A percentile compares a stretch with the other conserved stretches of the same genome.
Evolutionary conservation across 148 eudicot species (phyloP).

Genomic region (Rhododendron mucronatum): DNA sequence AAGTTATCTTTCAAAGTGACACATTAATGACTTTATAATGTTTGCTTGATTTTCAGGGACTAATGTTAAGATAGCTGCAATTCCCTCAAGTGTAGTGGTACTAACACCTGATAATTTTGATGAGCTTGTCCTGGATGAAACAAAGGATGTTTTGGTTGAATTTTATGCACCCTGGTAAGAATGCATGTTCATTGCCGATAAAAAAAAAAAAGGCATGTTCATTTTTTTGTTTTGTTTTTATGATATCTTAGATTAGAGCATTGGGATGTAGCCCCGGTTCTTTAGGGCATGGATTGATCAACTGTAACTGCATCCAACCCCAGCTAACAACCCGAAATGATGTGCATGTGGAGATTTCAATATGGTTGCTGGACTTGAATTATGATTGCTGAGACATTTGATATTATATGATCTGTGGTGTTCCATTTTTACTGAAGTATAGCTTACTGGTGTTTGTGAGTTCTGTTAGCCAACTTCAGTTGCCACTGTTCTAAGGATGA

Average conservation of each 20-base stretch:
- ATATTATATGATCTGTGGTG: not conserved
- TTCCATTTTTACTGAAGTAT: not conserved
- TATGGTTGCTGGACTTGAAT: not conserved
- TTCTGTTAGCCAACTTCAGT: not conserved
- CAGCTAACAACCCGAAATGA: not conserved
- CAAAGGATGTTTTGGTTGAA: slow-evolving; percentile 86
- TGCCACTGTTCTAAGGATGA: not conserved
- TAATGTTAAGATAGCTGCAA: slow-evolving; percentile 76
- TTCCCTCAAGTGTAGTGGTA: slow-evolving; percentile 74
- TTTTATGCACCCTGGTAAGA: slow-evolving; percentile 95
- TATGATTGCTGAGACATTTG: not conserved
- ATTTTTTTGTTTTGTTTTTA: not conserved
- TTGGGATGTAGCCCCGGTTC: not conserved
- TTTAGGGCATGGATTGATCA: not conserved
- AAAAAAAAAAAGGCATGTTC: too few species aligned
- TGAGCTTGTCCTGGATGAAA: slow-evolving; percentile 73
- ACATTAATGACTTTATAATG: not conserved
- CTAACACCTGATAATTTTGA: slow-evolving; percentile 72
- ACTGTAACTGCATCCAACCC: not conserved
- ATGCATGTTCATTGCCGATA: not conserved
- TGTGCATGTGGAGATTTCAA: not conserved
- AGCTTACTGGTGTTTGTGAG: not conserved
- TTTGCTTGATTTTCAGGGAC: slow-evolving; percentile 54
- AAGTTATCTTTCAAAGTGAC: not conserved
- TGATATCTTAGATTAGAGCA: not conserved